phyloP scores from a whole-genome alignment of 352 stramenopile genomes.

The Pythium aquatile region DNA sequence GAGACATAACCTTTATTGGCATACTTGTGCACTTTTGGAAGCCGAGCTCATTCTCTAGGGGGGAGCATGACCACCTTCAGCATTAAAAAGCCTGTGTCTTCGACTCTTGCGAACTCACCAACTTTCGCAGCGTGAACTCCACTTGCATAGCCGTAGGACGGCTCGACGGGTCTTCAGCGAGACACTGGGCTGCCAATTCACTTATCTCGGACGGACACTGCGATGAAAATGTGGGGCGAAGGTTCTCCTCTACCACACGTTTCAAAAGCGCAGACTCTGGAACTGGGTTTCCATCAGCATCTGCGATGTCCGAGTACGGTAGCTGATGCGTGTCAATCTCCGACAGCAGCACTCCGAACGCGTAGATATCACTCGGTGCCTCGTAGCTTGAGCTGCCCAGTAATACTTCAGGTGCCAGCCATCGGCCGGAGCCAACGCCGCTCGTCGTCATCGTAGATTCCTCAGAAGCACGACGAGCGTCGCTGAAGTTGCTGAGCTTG shows the following conservation, averaged over 20 bases:
- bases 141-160: not conserved
- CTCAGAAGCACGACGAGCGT: not conserved
- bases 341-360: not conserved
- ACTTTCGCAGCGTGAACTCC: not conserved
- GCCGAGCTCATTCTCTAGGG: too few relatives aligned
- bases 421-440: not conserved
- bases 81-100: too few relatives aligned
- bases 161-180: not conserved
- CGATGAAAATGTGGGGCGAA: not conserved
- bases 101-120: too few relatives aligned
- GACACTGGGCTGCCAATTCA: not conserved
- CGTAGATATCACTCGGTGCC: not conserved
- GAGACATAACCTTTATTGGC: too few relatives aligned
- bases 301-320: not conserved
- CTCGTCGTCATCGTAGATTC: not conserved
- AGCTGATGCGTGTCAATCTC: not conserved
- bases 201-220: not conserved
- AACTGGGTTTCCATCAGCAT: not conserved
- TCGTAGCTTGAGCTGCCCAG: not conserved
- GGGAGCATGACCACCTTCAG: too few relatives aligned
- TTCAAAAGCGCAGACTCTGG: not conserved
- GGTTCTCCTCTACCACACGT: not conserved
- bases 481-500: not conserved
- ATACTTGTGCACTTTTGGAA: too few relatives aligned
- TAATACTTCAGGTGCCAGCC: not conserved